Base-by-base conservation (phyloP, 2,329 filamentous ascomycete genomes). In the Eutypa lata region DNA sequence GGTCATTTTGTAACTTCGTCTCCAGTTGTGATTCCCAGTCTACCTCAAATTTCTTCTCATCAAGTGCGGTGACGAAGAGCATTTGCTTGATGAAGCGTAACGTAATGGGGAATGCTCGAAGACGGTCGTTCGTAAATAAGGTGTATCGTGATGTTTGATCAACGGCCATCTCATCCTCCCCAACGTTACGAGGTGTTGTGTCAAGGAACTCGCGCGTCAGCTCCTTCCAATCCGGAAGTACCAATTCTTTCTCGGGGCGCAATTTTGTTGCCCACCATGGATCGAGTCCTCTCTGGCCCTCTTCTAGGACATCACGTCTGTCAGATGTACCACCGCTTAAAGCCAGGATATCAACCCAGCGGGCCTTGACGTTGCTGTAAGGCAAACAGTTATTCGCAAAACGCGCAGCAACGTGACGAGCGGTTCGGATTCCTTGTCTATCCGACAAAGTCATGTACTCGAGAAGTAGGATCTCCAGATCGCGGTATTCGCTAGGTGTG, bases 301-400 rank as follows among this genome's bases (percentile, higher is more conserved):
- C 93, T 66, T 99, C 94, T 1, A 90, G 73, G 3, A 97, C 86
- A 65, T 97, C 93, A 55, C 86, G 88, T 45, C 89, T 83, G 66
- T 92, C 88, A 48, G 84, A 81, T 2, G 74, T 70, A 3, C 79
- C 79, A 13, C 86, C 86, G 16, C 83, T 84, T 8, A 94, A 76
- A 7, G 92, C 93, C 48, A 97, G 78, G 16, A 97, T 82, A 67
- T 97, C 85, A 46, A 97, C 89, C 90, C 91, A 97, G 47, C 94
- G 83, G 24, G 85, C 94, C 37, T 87, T 77, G 10, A 90, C 79
- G 63, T 96, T 91, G 19, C 79, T 79, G 61, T 91, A 97, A 1
- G 88, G 83, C 5, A 99, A 76, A 63, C 91, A 96, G 48, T 90
- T 82, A 66, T 97, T 97, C 11, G 91, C 90, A 78, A 93, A 97